Evolutionary conservation across 2,329 filamentous ascomycete genomes (phyloP).

Genomic region (Cladosporium velox): DNA sequence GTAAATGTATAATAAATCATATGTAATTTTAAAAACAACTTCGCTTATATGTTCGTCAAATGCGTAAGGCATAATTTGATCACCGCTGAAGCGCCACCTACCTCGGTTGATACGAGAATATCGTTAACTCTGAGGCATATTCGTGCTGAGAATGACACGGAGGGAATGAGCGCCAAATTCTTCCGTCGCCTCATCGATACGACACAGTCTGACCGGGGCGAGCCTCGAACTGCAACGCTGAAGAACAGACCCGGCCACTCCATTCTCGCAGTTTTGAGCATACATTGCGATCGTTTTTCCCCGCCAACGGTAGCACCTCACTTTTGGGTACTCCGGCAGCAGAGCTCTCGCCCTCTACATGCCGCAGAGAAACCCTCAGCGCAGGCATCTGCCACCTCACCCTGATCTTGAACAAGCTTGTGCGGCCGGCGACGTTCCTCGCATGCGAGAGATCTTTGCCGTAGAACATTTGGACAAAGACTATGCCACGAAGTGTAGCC

Average conservation of each 20-base stretch:
- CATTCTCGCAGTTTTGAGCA: neutral
- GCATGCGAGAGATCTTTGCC: neutral
- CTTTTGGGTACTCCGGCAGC: neutral
- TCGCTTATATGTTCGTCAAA: no score
- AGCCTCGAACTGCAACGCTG: neutral
- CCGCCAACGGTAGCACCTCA: no score
- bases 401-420: neutral
- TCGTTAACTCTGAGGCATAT: no score
- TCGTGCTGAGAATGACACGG: no score
- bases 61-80: no score
- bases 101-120: no score
- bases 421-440: neutral
- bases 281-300: neutral
- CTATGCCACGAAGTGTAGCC: neutral
- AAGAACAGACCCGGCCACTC: no score
- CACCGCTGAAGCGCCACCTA: no score
- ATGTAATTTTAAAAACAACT: no score
- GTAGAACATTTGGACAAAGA: neutral
- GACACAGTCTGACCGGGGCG: neutral
- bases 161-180: no score
- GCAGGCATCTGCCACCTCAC: neutral
- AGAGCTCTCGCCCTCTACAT: neutral
- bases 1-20: no score
- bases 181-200: neutral
- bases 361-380: no score